These are phyloP conservation scores for Jaminaea rosea DNA, from an alignment of 1,284 basidiomycete genomes.

Conservation along the genomic window DNA sequence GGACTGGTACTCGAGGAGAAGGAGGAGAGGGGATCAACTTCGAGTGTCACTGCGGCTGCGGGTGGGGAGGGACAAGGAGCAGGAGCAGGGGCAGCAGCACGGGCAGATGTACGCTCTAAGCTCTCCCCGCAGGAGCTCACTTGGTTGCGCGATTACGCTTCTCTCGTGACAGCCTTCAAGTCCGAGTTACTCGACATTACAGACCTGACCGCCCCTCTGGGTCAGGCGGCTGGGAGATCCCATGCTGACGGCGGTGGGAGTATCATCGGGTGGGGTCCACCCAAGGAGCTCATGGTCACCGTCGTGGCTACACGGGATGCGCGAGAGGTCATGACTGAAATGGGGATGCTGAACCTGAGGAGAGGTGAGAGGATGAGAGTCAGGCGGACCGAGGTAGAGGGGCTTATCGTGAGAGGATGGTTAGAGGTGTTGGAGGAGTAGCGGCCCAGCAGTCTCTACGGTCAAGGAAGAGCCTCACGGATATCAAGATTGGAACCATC, in stretches of 20 bases:
- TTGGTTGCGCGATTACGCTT: constrained; percentile 73
- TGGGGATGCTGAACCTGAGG: constrained; percentile 72
- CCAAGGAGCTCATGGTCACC: constrained; percentile 69
- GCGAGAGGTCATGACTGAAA: constrained; percentile 77
- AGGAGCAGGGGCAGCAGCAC: not conserved
- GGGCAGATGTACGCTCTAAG: constrained; percentile 64
- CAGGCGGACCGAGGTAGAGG: constrained; percentile 73
- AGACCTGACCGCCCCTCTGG: constrained; percentile 25
- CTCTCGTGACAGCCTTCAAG: constrained; percentile 71
- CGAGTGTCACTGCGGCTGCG: too few species aligned
- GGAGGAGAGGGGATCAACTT: too few species aligned
- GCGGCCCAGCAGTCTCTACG: too few species aligned
- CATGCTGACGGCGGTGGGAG: constrained; percentile 2
- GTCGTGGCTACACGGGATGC: constrained; percentile 74
- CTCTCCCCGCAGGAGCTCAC: constrained; percentile 84
- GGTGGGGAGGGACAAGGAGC: not conserved
- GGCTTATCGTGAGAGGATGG: constrained; percentile 82
- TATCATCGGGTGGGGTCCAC: constrained; percentile 53
- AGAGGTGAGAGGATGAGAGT: constrained; percentile 82
- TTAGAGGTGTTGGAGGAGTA: constrained; percentile 56
- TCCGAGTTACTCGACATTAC: constrained; percentile 69
- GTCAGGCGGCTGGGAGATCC: constrained; percentile 3
- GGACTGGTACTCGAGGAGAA: constrained; percentile 65
- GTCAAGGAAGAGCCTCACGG: too few species aligned
- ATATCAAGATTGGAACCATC: too few species aligned